These are phyloP conservation scores for Calonectria multiphialidica DNA, from an alignment of 2,329 filamentous ascomycete genomes.

Conservation along the genomic window DNA sequence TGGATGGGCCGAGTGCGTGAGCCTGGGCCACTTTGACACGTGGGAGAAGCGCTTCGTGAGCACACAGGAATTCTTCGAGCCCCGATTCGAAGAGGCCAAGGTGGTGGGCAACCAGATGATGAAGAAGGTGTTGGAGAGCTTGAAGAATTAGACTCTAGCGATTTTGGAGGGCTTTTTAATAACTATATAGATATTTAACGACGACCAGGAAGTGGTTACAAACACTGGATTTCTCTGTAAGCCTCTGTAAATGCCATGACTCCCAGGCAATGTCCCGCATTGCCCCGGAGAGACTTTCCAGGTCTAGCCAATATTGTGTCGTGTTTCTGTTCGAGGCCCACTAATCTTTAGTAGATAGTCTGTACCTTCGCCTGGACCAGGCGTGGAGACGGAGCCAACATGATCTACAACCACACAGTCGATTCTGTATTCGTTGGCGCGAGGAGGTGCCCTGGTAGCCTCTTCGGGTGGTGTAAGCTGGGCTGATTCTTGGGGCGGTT, in stretches of 20 bases:
- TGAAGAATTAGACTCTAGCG: slow-evolving; percentile 52
- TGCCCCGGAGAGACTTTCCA: neutral
- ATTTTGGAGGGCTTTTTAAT: neutral
- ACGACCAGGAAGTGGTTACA: neutral
- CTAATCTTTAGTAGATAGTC: slow-evolving; percentile 16
- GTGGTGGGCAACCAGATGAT: slow-evolving; percentile 97
- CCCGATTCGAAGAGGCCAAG: slow-evolving; percentile 88
- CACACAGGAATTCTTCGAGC: slow-evolving; percentile 92
- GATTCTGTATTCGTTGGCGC: slow-evolving; percentile 1
- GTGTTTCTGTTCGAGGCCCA: neutral
- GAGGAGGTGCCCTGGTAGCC: neutral
- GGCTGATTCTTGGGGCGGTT: neutral
- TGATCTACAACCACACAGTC: slow-evolving; percentile 18
- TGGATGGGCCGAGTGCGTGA: slow-evolving; percentile 95
- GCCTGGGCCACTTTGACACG: slow-evolving; percentile 90
- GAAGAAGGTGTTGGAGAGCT: slow-evolving; percentile 90
- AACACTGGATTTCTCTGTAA: neutral
- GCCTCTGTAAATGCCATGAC: neutral
- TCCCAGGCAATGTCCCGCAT: neutral
- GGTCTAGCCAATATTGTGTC: neutral
- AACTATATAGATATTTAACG: neutral
- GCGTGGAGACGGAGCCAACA: slow-evolving; percentile 4
- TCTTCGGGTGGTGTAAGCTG: neutral
- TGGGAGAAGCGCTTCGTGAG: slow-evolving; percentile 92
- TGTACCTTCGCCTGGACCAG: neutral